Evolutionary conservation across 495 filamentous ascomycete species (phyloP), one percentile per base, ranked within the genome.

Genomic region (Podospora fimiseda): DNA sequence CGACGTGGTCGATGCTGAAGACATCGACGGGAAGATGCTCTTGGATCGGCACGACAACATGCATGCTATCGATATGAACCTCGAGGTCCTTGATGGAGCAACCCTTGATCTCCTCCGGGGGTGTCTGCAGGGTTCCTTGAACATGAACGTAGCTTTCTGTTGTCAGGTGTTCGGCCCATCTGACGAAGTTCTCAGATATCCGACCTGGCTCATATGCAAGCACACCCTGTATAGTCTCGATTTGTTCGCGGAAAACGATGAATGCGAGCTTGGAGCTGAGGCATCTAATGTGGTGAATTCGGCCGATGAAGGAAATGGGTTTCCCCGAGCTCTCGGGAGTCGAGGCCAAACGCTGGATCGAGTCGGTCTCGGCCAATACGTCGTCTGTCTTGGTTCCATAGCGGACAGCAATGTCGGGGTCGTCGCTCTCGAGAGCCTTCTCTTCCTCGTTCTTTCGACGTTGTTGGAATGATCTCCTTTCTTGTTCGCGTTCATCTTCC

Each of bases 201-300:
- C 61, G 76, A 61, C 62, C 80, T 61, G 68, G 78, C 45, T 77
- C 70, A 16, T 73, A 73, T 15, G 83, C 74, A 43, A 89, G 71
- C 62, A 89, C 82, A 36, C 85, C 90, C 71, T 97, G 92, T 14
- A 96, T 79, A 40, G 89, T 95, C 59, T 82, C 76, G 36, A 81
- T 80, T 57, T 89, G 82, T 70, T 94, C 87, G 44, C 89, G 79
- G 48, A 97, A 79, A 65, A 95, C 79, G 60, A 97, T 74, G 68
- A 97, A 97, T 47, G 86, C 88, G 51, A 96, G 75, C 62, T 92
- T 92, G 43, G 89, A 81, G 68, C 89, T 92, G 75, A 96, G 80
- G 49, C 82, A 80, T 48, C 92, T 79, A 19, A 89, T 76, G 70
- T 90, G 92, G 66, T 95, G 89, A 16, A 96, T 74, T 43, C 92